These are phyloP conservation scores for Magnolia sinica DNA, from an alignment of 164 flowering plant species.

Conservation along the genomic window DNA sequence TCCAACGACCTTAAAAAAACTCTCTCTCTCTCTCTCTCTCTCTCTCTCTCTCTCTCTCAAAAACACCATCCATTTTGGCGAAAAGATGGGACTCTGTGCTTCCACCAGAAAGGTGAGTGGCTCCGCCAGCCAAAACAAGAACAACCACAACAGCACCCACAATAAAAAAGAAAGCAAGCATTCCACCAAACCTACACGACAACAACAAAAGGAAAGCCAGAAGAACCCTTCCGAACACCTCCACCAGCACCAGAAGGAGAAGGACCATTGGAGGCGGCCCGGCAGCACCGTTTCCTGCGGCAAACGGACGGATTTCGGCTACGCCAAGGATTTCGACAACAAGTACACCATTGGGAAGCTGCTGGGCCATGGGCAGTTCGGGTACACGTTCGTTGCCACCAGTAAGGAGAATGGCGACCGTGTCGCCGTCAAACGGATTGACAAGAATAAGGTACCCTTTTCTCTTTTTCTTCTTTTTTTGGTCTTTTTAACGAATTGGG, in stretches of 20 bases:
- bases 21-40: too few species aligned
- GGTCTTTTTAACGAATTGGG: background rate
- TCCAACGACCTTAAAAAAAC: slow-evolving; percentile 8
- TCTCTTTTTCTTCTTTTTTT: too few species aligned
- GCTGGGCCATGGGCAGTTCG: slow-evolving; percentile 94
- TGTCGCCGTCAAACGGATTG: slow-evolving; percentile 91
- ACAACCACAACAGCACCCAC: slow-evolving; percentile 10
- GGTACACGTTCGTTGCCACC: slow-evolving; percentile 84
- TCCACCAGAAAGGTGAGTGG: slow-evolving; percentile 71
- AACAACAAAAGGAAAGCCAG: background rate
- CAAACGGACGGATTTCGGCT: slow-evolving; percentile 88
- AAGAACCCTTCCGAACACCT: slow-evolving; percentile 1
- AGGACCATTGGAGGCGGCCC: slow-evolving; percentile 28
- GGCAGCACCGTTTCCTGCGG: slow-evolving; percentile 56
- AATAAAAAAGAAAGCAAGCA: slow-evolving; percentile 12
- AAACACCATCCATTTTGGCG: background rate
- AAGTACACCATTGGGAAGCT: slow-evolving; percentile 73
- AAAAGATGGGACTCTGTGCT: slow-evolving; percentile 69
- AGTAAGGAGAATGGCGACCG: slow-evolving; percentile 75
- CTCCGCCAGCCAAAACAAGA: slow-evolving; percentile 40
- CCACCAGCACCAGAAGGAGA: slow-evolving; percentile 17
- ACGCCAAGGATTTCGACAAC: slow-evolving; percentile 64
- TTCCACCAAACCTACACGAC: slow-evolving; percentile 12
- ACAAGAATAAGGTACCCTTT: slow-evolving; percentile 72
- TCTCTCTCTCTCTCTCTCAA: background rate